Evolutionary conservation across 129 eudicot genomes (phyloP).

Genomic region (Flaveria robusta): DNA sequence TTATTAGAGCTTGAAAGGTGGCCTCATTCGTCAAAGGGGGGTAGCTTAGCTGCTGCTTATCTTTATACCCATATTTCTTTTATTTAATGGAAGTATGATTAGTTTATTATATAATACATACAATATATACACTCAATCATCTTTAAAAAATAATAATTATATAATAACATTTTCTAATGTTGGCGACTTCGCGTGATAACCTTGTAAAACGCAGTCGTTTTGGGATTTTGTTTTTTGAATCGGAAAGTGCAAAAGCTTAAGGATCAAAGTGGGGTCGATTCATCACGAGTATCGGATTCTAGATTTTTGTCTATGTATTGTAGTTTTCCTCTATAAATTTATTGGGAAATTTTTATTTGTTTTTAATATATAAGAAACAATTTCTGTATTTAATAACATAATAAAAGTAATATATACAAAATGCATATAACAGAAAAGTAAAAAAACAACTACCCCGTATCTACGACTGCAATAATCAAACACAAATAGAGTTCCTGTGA

Average conservation of each 20-base stretch:
- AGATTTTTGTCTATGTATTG: background rate
- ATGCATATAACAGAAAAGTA: background rate
- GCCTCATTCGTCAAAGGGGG: slow-evolving; percentile 37
- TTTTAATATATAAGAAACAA: background rate
- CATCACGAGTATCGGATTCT: background rate
- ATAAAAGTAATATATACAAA: background rate
- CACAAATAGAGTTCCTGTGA: too few relatives aligned
- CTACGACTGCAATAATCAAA: too few relatives aligned
- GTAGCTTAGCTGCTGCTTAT: slow-evolving; percentile 44
- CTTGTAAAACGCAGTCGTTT: slow-evolving; percentile 6
- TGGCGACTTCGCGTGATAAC: slow-evolving; percentile 10
- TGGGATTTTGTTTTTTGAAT: background rate
- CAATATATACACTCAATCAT: background rate
- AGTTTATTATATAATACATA: background rate
- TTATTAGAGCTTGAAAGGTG: slow-evolving; percentile 20
- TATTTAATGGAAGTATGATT: slow-evolving; percentile 15
- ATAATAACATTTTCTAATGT: background rate
- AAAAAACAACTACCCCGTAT: too few relatives aligned
- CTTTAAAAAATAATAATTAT: background rate
- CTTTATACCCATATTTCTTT: slow-evolving; percentile 32
- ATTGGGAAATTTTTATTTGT: background rate
- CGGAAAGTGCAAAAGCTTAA: background rate
- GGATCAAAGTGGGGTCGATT: slow-evolving; percentile 2
- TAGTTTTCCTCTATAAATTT: slow-evolving; percentile 2
- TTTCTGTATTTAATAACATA: background rate